Conservation (phyloP, 768 basidiomycete species). For the Saitozyma podzolica region DNA sequence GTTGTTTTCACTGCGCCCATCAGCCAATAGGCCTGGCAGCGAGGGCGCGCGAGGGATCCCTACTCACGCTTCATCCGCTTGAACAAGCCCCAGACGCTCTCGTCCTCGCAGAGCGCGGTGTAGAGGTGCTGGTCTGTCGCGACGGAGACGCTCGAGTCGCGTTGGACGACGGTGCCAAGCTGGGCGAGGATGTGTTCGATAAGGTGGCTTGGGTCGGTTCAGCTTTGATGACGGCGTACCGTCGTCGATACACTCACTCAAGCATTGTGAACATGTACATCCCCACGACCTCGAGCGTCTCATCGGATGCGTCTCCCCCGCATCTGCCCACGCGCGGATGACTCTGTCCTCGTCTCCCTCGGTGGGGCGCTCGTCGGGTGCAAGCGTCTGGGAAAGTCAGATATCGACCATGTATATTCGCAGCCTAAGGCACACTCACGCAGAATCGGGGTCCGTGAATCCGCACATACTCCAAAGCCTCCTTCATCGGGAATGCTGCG, state of each 20-base stretch:
- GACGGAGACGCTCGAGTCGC: conserved; percentile 74
- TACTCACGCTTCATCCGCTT: conserved; percentile 79
- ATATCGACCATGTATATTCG: conserved; percentile 51
- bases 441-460: conserved; percentile 60
- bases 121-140: conserved; percentile 82
- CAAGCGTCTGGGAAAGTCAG: conserved; percentile 80
- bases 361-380: conserved; percentile 81
- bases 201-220: conserved; percentile 35
- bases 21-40: no score
- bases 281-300: conserved; percentile 74
- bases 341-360: conserved; percentile 73
- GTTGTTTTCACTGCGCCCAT: no score
- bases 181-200: conserved; percentile 78
- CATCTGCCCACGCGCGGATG: conserved; percentile 65
- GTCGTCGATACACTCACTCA: conserved; percentile 64
- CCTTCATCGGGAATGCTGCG: conserved; percentile 36
- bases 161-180: conserved; percentile 77
- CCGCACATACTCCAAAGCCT: conserved; percentile 61
- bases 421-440: conserved; percentile 23
- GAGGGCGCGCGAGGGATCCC: not conserved
- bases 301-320: conserved; percentile 61
- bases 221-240: conserved; percentile 4
- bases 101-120: conserved; percentile 85
- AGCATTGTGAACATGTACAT: conserved; percentile 88
- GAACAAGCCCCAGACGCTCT: conserved; percentile 78